Percentiles rank a stretch among this genome's conserved stretches.
Conservation (phyloP, 2,329 filamentous ascomycete genomes). For the Neonectria faginata region DNA sequence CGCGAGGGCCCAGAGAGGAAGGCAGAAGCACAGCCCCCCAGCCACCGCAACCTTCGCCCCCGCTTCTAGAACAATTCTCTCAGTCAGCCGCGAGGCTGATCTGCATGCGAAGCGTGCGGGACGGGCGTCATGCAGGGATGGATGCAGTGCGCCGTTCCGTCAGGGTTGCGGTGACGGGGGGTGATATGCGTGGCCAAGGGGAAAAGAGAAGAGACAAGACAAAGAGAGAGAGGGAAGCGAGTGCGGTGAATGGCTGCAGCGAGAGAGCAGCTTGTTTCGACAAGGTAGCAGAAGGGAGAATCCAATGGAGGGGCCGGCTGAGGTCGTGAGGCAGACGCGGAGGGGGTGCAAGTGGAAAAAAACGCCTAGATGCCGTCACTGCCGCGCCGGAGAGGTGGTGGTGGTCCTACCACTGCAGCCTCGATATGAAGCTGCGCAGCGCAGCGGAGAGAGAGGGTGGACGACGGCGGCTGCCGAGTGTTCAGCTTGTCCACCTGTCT, state of each 20-base stretch:
- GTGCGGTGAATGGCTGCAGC: conserved; percentile 9
- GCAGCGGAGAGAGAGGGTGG: conserved; percentile 11
- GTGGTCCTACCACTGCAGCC: conserved; percentile 32
- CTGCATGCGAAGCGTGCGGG: conserved; percentile 15
- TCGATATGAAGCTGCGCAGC: conserved; percentile 17
- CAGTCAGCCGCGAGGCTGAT: conserved; percentile 43
- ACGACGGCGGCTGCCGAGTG: conserved; percentile 20
- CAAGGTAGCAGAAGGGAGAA: conserved; percentile 5
- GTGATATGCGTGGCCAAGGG: neutral
- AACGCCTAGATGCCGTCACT: conserved; percentile 23
- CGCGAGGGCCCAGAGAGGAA: conserved; percentile 32
- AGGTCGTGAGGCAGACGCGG: conserved; percentile 18
- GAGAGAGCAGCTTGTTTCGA: conserved; percentile 6
- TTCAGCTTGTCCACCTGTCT: conserved; percentile 24
- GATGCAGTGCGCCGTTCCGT: neutral
- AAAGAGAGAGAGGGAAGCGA: conserved; percentile 7
- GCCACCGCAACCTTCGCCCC: conserved; percentile 32
- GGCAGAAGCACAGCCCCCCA: conserved; percentile 34
- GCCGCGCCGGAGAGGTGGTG: conserved; percentile 2
- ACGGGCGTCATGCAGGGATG: conserved; percentile 6
- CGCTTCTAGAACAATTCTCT: conserved; percentile 52
- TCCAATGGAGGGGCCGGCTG: conserved; percentile 6
- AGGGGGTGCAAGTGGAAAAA: conserved; percentile 14
- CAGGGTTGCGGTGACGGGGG: conserved; percentile 12
- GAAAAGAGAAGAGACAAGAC: neutral